Percentiles rank a stretch among this genome's conserved stretches.
Evolutionary conservation across 2,329 filamentous ascomycete genomes (phyloP).

Genomic region (Fusarium sp.): DNA sequence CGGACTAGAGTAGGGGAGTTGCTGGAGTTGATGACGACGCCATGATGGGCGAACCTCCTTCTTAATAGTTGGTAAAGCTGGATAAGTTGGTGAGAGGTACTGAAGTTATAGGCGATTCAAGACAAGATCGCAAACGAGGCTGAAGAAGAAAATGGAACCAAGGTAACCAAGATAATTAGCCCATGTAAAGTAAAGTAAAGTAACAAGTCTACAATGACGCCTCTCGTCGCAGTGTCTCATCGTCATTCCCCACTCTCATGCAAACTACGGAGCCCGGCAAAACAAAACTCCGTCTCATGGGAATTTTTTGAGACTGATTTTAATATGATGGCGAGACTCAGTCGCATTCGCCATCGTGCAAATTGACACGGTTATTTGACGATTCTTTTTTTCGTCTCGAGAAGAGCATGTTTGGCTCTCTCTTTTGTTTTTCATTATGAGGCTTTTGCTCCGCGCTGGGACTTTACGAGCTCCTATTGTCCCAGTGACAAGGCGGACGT

Average conservation of each 20-base stretch:
- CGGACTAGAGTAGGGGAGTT: slow-evolving; percentile 81
- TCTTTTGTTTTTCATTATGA: slow-evolving; percentile 46
- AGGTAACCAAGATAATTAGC: background rate
- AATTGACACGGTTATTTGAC: slow-evolving; percentile 10
- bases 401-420: slow-evolving; percentile 36
- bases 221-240: slow-evolving; percentile 26
- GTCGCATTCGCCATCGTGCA: slow-evolving; percentile 4
- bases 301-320: slow-evolving; percentile 40
- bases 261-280: slow-evolving; percentile 19
- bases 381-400: background rate
- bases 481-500: slow-evolving; percentile 34
- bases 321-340: slow-evolving; percentile 32
- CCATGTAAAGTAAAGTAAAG: slow-evolving; percentile 3
- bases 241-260: slow-evolving; percentile 44
- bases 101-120: background rate
- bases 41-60: slow-evolving; percentile 59
- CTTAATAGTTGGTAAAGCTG: background rate
- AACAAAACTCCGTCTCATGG: slow-evolving; percentile 41
- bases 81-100: background rate
- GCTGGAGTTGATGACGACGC: slow-evolving; percentile 76
- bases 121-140: background rate
- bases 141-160: slow-evolving; percentile 10
- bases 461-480: slow-evolving; percentile 41
- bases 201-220: slow-evolving; percentile 42
- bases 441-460: slow-evolving; percentile 45